Base-by-base conservation (phyloP, 495 filamentous ascomycete species). In the Geoglossum glabrum region DNA sequence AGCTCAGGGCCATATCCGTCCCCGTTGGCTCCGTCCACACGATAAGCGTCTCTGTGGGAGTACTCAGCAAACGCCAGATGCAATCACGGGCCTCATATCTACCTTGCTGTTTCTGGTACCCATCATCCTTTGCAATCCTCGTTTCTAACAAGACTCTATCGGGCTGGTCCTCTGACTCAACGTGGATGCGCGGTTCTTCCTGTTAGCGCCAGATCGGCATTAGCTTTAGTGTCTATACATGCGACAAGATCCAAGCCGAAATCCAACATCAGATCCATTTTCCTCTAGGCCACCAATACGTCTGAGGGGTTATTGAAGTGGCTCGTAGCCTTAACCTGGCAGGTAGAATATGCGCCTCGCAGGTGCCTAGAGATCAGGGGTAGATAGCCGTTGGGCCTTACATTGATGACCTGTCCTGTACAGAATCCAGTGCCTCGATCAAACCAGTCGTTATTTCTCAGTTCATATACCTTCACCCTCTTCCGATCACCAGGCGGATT, bases 81-180 rank as follows among this genome's bases (percentile, higher is more conserved):
- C 43, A 55, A 19, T 19, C n/a, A 33, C 25, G 8, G 13, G 27
- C 56, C 21, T n/a, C 8, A 27, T 13, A 71, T 58, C 70, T 64
- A 90, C 89, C 89, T 83, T 97, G 92, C 66, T 98, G 92, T 70
- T 96, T 96, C 71, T 96, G 88, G 71, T 97, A 97, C 43, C 85
- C 86, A 79, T 96, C 92, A 60, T 96, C 89, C 67, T 89, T 95
- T 59, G 80, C 79, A 58, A 98, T 94, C 65, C 79, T 87, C 30
- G 86, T 94, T 70, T 96, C 86, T 56, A 98, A 73, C 28, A 98
- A 74, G 54, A 85, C 76, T 50, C 92, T 81, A 31, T 85, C 77
- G 25, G 86, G 83, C 49, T 90, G 76, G 66, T 98, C 92, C 73
- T 98, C 92, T 30, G 92, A 94, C 63, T 93, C 83, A 61, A 98